Base-by-base conservation (phyloP, 805 yeast genomes). In the Saccharomyces eubayanus region DNA sequence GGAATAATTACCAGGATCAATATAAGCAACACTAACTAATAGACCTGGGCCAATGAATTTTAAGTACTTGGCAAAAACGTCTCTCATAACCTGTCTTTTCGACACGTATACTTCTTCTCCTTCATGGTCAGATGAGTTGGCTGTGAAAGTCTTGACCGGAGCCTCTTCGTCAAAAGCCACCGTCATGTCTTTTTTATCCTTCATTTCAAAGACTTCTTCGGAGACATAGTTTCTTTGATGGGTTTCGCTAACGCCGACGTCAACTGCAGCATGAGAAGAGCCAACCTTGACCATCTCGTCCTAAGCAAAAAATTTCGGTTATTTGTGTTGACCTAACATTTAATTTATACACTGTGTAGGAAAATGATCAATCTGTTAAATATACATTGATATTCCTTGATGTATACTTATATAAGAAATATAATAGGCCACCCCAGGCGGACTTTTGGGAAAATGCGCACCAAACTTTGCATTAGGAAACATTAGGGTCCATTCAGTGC, bases 1-100 rank as follows among this genome's bases (percentile, higher is more conserved):
- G 47, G 95, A 82, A 70, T 89, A 90, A 69, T 90, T 90, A 46
- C 97, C 97, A 1, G 97, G 96, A 66, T 90, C 97, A 77, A 90
- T 87, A 64, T 90, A 91, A 1, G 96, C 94, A 52, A 91, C 96
- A 30, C 90, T 79, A 27, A 90, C 89, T 81, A 89, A 78, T 45
- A 90, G 76, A 0, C 96, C 96, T 0, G 96, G 96, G 0, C 96
- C 96, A 20, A 89, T 74, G 66, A 90, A 90, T 50, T 77, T 75
- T 51, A 79, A 66, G 60, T 86, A 82, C 69, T 86, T 87, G 55
- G 69, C 65, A 28, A 81, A 21, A 3, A 54, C 50, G 8, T 28
- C 28, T 51, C 52, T 58, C 10, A 55, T 50, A 31, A 21, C 29
- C 28, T 40, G 14, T 6, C 24, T 24, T 27, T 20, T 24, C n/a